Base-by-base conservation (phyloP, 805 yeast species). In the Cyberlindnera misumaiensis region DNA sequence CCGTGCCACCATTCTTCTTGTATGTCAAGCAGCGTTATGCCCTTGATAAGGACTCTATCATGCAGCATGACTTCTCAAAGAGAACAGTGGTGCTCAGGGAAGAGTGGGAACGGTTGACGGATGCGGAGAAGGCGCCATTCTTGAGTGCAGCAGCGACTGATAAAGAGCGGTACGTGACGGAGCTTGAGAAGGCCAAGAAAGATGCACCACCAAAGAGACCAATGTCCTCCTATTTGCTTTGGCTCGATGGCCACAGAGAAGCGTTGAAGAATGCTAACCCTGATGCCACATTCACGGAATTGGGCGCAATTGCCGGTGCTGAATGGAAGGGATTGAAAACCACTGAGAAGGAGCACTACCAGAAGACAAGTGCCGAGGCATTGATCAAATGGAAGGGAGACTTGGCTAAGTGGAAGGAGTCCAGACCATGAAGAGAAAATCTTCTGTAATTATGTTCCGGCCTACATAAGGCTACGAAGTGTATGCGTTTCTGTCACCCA, bases 291-390 rank as follows among this genome's bases (percentile, higher is more conserved):
- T 24, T 40, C 28, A 13, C 62, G 12, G 72, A 65, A 36, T 28
- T 66, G 30, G 61, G 64, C 12, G 85, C 80, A 64, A 62, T 84
- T 44, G 81, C 88, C 52, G 96, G 96, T 57, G 88, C 84, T 59
- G 78, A 75, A 64, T 90, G 98, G 98, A 86, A 80, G 71, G 80
- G 80, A 39, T 69, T 90, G 55, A 65, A 70, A 42, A 83, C 75
- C 40, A 80, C 75, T 29, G 87, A 82, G 47, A 89, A 88, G 72
- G 70, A 67, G 52, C 90, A 22, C 4, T 53, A 37, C 36, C 26
- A 28, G 13, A 38, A 34, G 4, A 25, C n/a, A 3, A 31, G 25
- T 26, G 28, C 32, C 51, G 25, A 50, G 27, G 59, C 58, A 22
- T 54, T 63, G 11, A 61, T 56, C 28, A 51, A 59, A 13, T 64